Percentiles rank a stretch among this genome's conserved stretches.
Conservation (phyloP, 768 basidiomycete species). For the Xanthoconium purpureum region DNA sequence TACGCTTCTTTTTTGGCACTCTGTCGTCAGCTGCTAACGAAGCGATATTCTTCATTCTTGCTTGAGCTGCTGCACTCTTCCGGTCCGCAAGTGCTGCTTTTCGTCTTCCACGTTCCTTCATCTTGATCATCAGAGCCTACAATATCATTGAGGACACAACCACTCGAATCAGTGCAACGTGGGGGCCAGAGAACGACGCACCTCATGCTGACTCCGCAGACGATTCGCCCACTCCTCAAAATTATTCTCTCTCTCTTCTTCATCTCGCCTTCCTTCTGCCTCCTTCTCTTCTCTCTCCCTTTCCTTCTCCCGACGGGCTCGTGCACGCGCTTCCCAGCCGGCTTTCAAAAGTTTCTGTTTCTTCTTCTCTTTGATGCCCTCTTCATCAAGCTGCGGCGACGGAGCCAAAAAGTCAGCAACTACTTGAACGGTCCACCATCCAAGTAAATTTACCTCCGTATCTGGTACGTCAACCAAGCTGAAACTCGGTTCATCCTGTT, state of each 20-base stretch:
- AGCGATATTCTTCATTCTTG: slow-evolving; percentile 94
- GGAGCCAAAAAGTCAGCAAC: no score
- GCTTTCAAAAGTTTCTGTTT: slow-evolving; percentile 92
- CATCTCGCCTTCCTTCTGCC: slow-evolving; percentile 60
- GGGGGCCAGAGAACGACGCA: slow-evolving; percentile 28
- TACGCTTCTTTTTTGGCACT: slow-evolving; percentile 80
- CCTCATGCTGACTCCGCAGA: slow-evolving; percentile 79
- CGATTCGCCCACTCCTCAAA: slow-evolving; percentile 70
- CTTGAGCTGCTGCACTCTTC: slow-evolving; percentile 93
- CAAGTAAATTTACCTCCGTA: slow-evolving; percentile 54
- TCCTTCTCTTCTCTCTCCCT: slow-evolving; percentile 69
- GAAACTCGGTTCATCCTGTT: slow-evolving; percentile 79
- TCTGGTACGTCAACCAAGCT: slow-evolving; percentile 92
- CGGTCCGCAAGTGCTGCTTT: slow-evolving; percentile 83
- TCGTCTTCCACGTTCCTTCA: slow-evolving; percentile 78
- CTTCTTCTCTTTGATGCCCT: slow-evolving; percentile 89
- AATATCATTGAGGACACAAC: not conserved
- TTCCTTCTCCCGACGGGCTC: slow-evolving; percentile 83
- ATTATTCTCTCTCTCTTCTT: slow-evolving; percentile 72
- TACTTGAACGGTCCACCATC: no score
- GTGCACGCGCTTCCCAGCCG: slow-evolving; percentile 85
- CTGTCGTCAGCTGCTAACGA: slow-evolving; percentile 85
- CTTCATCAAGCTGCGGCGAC: slow-evolving; percentile 72
- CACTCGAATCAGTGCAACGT: not conserved
- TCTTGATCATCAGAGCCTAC: slow-evolving; percentile 75